A percentile compares a stretch with the other conserved stretches of the same genome.
phyloP scores from a whole-genome alignment of 179 eudicot genomes.

The Camellia oleifera region DNA sequence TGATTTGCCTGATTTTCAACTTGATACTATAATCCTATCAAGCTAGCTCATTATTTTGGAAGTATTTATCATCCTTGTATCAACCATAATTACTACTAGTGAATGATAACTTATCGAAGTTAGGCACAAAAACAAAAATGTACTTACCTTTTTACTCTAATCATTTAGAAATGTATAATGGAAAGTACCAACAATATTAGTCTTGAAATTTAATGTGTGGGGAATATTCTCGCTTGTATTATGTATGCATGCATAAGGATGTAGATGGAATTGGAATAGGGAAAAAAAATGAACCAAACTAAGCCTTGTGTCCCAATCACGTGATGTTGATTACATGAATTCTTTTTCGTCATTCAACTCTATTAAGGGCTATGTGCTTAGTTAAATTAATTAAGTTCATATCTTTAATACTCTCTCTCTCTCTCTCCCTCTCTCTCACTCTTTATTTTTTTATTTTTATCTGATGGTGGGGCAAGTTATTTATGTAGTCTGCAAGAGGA shows the following conservation, averaged over 20 bases:
- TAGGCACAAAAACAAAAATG: neutral
- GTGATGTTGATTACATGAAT: too few relatives aligned
- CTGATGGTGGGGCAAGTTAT: neutral
- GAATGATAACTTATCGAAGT: neutral
- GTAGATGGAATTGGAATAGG: neutral
- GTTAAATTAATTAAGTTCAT: too few relatives aligned
- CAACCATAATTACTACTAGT: neutral
- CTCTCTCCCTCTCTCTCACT: neutral
- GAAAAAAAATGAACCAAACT: neutral
- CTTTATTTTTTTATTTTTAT: too few relatives aligned
- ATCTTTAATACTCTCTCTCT: neutral
- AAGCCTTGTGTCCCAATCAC: too few relatives aligned
- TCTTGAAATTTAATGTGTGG: neutral
- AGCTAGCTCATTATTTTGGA: neutral
- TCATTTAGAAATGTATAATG: neutral
- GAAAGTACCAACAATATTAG: neutral
- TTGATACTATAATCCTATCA: neutral
- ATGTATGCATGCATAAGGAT: neutral
- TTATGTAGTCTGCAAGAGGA: neutral
- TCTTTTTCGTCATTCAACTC: too few relatives aligned
- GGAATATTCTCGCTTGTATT: neutral
- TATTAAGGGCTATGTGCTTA: too few relatives aligned
- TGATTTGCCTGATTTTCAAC: conserved; percentile 1
- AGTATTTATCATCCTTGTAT: too few relatives aligned
- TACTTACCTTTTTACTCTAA: neutral